A percentile compares a stretch with the other conserved stretches of the same genome.
phyloP scores from a whole-genome alignment of 495 filamentous ascomycete species.

The Lichina pygmaea region DNA sequence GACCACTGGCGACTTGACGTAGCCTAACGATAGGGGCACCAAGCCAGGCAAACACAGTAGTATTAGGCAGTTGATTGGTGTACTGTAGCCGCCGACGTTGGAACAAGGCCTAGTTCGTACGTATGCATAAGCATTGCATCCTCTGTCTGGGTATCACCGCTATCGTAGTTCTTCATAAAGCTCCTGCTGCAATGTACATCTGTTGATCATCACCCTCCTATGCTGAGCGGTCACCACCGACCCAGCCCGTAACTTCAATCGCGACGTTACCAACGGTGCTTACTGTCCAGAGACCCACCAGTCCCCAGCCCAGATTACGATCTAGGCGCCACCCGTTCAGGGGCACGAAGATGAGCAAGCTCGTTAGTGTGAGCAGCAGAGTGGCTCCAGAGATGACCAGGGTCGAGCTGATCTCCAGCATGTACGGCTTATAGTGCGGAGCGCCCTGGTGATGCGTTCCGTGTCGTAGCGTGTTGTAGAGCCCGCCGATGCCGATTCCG shows the following conservation, averaged over 20 bases:
- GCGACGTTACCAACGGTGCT: conserved; percentile 63
- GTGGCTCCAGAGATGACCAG: conserved; percentile 59
- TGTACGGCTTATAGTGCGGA: conserved; percentile 23
- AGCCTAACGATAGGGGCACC: too few species aligned
- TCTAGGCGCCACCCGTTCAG: conserved; percentile 79
- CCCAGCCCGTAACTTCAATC: conserved; percentile 31
- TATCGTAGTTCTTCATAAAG: not conserved
- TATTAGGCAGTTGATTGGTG: too few species aligned
- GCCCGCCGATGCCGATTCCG: conserved; percentile 67
- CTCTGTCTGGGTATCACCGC: not conserved
- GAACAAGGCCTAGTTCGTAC: too few species aligned
- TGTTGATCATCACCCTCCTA: not conserved
- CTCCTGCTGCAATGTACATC: not conserved
- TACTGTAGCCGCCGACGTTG: too few species aligned
- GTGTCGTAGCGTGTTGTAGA: conserved; percentile 52
- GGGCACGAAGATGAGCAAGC: conserved; percentile 58
- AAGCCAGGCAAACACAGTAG: too few species aligned
- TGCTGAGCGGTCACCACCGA: not conserved
- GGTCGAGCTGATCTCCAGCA: conserved; percentile 59
- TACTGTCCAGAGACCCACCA: conserved; percentile 65
- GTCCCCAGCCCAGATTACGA: conserved; percentile 49
- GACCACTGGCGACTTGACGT: too few species aligned
- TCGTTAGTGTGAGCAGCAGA: conserved; percentile 52
- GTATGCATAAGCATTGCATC: too few species aligned
- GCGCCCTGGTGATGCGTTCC: conserved; percentile 26